A percentile compares a stretch with the other conserved stretches of the same genome.
Evolutionary conservation across 768 basidiomycete species (phyloP).

Genomic region (Coprinopsis sp.): DNA sequence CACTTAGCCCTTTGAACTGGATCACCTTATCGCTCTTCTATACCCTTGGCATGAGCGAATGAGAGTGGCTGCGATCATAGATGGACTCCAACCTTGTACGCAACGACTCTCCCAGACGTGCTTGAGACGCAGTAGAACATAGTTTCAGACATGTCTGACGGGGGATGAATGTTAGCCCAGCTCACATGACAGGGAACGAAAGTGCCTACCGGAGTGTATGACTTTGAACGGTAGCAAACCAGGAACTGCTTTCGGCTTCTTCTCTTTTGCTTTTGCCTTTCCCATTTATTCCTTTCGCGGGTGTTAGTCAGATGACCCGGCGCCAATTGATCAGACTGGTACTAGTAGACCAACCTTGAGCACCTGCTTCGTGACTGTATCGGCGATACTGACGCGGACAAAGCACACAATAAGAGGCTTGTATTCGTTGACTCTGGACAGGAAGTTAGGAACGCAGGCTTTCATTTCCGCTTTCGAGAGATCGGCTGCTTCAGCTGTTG

Average conservation of each 20-base stretch:
- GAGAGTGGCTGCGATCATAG: not conserved
- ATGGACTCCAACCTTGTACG: conserved; percentile 53
- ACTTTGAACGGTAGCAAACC: conserved; percentile 53
- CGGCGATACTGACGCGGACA: conserved; percentile 65
- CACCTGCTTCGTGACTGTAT: conserved; percentile 20
- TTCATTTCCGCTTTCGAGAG: conserved; percentile 49
- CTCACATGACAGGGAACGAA: conserved; percentile 3
- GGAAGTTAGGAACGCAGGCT: conserved; percentile 50
- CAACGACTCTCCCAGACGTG: conserved; percentile 69
- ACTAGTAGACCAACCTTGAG: conserved; percentile 14
- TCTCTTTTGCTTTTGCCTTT: conserved; percentile 8
- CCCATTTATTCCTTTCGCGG: not conserved
- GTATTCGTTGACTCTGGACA: conserved; percentile 52
- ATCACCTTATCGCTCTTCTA: conserved; percentile 3
- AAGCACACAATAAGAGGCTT: conserved; percentile 72
- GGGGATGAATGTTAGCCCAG: not conserved
- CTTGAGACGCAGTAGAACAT: conserved; percentile 73
- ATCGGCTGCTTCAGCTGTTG: conserved; percentile 60
- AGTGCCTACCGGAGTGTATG: conserved; percentile 24
- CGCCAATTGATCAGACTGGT: not conserved
- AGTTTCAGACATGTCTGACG: conserved; percentile 39
- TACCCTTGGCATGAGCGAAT: no score
- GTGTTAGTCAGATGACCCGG: not conserved
- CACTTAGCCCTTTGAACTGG: conserved; percentile 1
- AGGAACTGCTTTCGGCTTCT: conserved; percentile 16